These are phyloP conservation scores for Marvania coccoides DNA, from an alignment of 139 green algal genomes.

Conservation along the genomic window DNA sequence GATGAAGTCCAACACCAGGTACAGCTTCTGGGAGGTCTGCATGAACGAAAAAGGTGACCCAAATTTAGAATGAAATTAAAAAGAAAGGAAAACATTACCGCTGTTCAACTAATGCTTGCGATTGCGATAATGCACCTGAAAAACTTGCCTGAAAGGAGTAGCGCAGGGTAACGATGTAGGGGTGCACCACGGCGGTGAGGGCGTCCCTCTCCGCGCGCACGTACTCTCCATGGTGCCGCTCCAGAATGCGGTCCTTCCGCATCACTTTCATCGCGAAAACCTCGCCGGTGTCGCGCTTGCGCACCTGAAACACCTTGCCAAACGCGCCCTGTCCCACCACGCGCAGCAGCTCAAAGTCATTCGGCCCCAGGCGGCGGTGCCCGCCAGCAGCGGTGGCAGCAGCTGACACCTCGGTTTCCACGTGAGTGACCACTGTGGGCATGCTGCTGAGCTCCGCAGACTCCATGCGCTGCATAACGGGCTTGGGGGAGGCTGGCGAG, in stretches of 20 bases:
- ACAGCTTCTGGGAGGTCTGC: slow-evolving; percentile 89
- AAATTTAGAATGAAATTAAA: not conserved
- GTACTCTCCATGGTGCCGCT: slow-evolving; percentile 86
- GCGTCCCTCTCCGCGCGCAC: slow-evolving; percentile 84
- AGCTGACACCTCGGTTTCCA: not conserved
- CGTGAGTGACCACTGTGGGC: not conserved
- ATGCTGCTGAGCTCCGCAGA: too few relatives aligned
- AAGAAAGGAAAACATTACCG: not conserved
- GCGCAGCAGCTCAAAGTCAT: slow-evolving; percentile 89
- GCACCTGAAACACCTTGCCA: slow-evolving; percentile 87
- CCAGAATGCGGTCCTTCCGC: slow-evolving; percentile 81
- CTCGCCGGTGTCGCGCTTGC: slow-evolving; percentile 44
- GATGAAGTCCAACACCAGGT: slow-evolving; percentile 97
- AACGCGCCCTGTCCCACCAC: slow-evolving; percentile 96
- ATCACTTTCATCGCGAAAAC: slow-evolving; percentile 97
- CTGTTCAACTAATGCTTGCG: too few relatives aligned
- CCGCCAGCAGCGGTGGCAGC: not conserved
- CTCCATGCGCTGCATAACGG: too few relatives aligned
- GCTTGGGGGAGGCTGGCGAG: too few relatives aligned
- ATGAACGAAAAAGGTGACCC: not conserved
- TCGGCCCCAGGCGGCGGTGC: slow-evolving; percentile 40
- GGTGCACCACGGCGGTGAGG: slow-evolving; percentile 85
- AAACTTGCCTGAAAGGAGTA: slow-evolving; percentile 82
- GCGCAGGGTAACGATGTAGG: slow-evolving; percentile 92
- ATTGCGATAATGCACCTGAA: too few relatives aligned